Base-by-base conservation (phyloP, 1,284 basidiomycete genomes). In the Xerocomus amazonicus region DNA sequence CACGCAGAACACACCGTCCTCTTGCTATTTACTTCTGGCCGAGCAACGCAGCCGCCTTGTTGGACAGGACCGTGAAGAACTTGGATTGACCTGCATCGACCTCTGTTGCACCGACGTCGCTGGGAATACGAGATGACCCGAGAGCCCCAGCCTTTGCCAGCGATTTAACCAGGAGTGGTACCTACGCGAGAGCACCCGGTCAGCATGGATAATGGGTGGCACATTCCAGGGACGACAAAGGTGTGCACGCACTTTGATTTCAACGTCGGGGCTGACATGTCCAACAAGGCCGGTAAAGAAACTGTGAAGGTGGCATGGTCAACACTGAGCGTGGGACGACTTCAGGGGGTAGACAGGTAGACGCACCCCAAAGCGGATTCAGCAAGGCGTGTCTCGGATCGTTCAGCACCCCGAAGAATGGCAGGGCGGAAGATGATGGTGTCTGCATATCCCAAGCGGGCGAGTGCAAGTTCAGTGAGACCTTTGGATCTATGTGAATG, bases 381-480 rank as follows among this genome's bases (percentile, higher is more conserved):
- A 0, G 51, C 56, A 0, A 73, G 12, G 13, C 79, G 68, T 1
- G 38, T 33, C 3, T 81, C 73, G 2, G 61, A 23, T 7, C 80
- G 67, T 10, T 73, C 53, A 0, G 74, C 67, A 0, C 77, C 73
- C 8, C 65, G 68, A 5, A 91, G 67, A 23, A 75, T 56, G 0
- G 65, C 80, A 0, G 90, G 87, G 14, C 82, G 74, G 66, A 89
- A 82, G 42, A 89, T 64, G 54, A 90, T 79, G 0, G 81, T 81
- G 41, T 89, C 83, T 9, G 68, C 60, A 63, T 88, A 92, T 9
- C 83, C 84, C 6, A 90, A 64, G 3, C 63, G 66, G 0, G 86
- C 82, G 9, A 92, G 71, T 0, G 70, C 83, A 45, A 79, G 70
- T 63, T 92, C 90, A 0, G 90, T 91, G 34, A 83, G 66, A 10